phyloP scores from a whole-genome alignment of 495 filamentous ascomycete genomes.

The Neurospora sp. region DNA sequence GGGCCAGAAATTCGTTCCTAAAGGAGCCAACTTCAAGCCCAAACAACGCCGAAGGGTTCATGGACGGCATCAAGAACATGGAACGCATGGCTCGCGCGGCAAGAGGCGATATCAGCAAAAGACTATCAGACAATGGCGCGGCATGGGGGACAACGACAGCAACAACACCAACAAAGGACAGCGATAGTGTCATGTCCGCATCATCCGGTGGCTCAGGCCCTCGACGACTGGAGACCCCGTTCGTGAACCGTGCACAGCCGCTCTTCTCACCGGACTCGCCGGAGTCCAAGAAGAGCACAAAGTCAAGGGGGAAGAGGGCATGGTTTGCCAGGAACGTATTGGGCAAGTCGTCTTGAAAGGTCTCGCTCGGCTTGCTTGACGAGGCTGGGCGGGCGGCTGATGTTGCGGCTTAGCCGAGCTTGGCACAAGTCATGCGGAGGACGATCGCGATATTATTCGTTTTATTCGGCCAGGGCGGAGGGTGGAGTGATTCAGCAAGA shows the following conservation, averaged over 20 bases:
- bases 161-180: neutral
- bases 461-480: neutral
- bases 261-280: neutral
- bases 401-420: neutral
- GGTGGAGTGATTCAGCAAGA: neutral
- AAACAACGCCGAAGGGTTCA: slow-evolving; percentile 4
- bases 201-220: neutral
- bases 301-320: neutral
- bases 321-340: neutral
- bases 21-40: slow-evolving; percentile 1
- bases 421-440: neutral
- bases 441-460: neutral
- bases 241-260: neutral
- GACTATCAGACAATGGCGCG: neutral
- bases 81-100: slow-evolving; percentile 4
- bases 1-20: slow-evolving; percentile 20
- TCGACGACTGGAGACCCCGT: neutral
- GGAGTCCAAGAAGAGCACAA: neutral
- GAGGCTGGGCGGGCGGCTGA: neutral
- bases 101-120: neutral
- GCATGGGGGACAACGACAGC: neutral
- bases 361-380: neutral
- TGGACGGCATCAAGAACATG: slow-evolving; percentile 5
- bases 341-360: neutral
- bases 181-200: neutral